These are phyloP conservation scores for Penicillium sp. DNA, from an alignment of 2,329 filamentous ascomycete genomes.

Conservation along the genomic window DNA sequence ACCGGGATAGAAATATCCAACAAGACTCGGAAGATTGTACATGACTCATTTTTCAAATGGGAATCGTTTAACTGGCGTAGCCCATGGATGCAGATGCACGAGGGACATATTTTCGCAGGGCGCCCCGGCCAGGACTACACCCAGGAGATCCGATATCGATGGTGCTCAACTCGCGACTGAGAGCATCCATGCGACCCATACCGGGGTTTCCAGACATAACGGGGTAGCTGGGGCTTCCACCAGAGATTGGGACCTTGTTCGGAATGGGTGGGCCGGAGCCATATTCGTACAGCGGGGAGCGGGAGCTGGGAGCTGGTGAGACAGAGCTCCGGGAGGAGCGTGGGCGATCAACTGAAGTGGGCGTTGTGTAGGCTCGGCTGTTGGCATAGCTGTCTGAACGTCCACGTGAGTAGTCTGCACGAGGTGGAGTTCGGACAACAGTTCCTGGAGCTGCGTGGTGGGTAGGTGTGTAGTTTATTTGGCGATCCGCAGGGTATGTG, in stretches of 20 bases:
- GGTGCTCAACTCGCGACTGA: conserved; percentile 59
- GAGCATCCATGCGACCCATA: conserved; percentile 44
- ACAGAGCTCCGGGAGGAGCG: conserved; percentile 32
- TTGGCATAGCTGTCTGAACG: conserved; percentile 19
- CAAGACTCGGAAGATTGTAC: conserved; percentile 15
- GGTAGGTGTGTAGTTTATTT: conserved; percentile 17
- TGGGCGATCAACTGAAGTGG: conserved; percentile 26
- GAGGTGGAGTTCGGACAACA: conserved; percentile 27
- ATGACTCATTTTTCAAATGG: conserved; percentile 18
- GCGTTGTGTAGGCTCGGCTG: conserved; percentile 25
- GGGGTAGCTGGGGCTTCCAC: conserved; percentile 31
- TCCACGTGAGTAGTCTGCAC: conserved; percentile 17
- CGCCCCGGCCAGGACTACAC: conserved; percentile 31
- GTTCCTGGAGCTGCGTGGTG: conserved; percentile 16
- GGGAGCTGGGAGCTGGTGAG: conserved; percentile 31
- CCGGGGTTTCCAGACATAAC: conserved; percentile 30
- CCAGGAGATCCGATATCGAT: conserved; percentile 50
- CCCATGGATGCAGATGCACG: conserved; percentile 28
- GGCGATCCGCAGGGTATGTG: conserved; percentile 16
- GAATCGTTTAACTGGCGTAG: conserved; percentile 29
- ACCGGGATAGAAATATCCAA: conserved; percentile 2
- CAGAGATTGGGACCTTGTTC: conserved; percentile 44
- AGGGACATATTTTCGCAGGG: conserved; percentile 36
- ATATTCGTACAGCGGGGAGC: conserved; percentile 35
- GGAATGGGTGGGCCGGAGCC: conserved; percentile 43